Evolutionary conservation across 2,329 filamentous ascomycete genomes (phyloP).

Genomic region (Mollisiaceae sp.): DNA sequence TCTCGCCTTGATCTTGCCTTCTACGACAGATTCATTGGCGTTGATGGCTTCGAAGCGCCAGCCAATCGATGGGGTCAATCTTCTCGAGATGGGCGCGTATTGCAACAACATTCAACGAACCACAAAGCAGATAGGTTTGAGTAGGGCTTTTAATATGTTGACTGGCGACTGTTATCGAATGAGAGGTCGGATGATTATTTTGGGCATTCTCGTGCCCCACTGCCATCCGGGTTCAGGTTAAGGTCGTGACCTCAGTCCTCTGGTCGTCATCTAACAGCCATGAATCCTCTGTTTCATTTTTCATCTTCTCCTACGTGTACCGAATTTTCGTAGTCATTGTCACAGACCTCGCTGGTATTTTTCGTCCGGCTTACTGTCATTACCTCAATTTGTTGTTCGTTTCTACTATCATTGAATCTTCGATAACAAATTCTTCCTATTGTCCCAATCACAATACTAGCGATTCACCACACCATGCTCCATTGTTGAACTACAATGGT

Average conservation of each 20-base stretch:
- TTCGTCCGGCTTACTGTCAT: constrained; percentile 19
- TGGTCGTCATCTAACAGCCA: constrained; percentile 28
- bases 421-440: constrained; percentile 21
- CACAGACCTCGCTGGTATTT: constrained; percentile 24
- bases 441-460: constrained; percentile 16
- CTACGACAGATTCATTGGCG: constrained; percentile 24
- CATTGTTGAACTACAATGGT: constrained; percentile 11
- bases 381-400: constrained; percentile 23
- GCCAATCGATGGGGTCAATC: constrained; percentile 22
- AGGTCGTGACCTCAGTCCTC: constrained; percentile 26
- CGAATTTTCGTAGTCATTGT: constrained; percentile 31
- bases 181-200: constrained; percentile 28
- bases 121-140: constrained; percentile 22
- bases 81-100: constrained; percentile 38
- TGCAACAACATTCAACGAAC: constrained; percentile 35
- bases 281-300: constrained; percentile 38
- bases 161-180: constrained; percentile 39
- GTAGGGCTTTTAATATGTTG: constrained; percentile 25
- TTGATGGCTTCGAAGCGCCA: constrained; percentile 25
- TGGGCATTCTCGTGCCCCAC: constrained; percentile 25
- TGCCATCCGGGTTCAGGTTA: constrained; percentile 14
- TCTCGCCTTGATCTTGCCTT: neutral
- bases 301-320: constrained; percentile 23
- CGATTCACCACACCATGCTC: constrained; percentile 14
- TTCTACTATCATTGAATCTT: constrained; percentile 22